phyloP scores from a whole-genome alignment of 2,329 filamentous ascomycete genomes.

The Torrubiellomyces zombiae region DNA sequence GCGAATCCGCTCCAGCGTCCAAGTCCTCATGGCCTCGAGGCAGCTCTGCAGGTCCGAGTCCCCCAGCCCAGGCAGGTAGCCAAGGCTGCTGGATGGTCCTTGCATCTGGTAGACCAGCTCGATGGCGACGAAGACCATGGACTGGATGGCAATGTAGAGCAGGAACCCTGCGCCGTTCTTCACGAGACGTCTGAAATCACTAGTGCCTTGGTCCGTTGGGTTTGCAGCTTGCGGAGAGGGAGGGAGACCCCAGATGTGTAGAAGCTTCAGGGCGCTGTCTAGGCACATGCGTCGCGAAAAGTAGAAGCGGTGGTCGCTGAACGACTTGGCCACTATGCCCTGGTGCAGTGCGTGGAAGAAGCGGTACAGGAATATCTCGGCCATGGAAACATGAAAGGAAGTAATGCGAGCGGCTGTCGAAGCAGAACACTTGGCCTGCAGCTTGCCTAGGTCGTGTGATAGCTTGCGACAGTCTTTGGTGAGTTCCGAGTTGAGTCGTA shows the following conservation, averaged over 20 bases:
- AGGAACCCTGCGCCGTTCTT: constrained; percentile 25
- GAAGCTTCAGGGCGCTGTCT: constrained; percentile 22
- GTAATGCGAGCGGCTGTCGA: constrained; percentile 8
- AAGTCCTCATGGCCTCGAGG: constrained; percentile 12
- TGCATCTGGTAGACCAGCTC: constrained; percentile 29
- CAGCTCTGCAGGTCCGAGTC: constrained; percentile 15
- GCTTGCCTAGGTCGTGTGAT: constrained; percentile 15
- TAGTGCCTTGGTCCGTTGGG: constrained; percentile 4
- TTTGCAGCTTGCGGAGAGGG: constrained; percentile 7
- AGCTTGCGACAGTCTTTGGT: constrained; percentile 19
- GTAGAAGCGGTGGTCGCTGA: constrained; percentile 29
- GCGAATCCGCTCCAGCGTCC: constrained; percentile 17
- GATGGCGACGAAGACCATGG: constrained; percentile 23
- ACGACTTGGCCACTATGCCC: constrained; percentile 25
- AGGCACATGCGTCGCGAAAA: constrained; percentile 35
- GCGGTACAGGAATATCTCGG: constrained; percentile 26
- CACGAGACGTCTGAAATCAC: constrained; percentile 16
- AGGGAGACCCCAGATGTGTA: constrained; percentile 15
- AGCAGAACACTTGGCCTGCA: constrained; percentile 14
- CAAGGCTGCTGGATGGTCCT: constrained; percentile 19
- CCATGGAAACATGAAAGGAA: constrained; percentile 24
- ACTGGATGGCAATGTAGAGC: constrained; percentile 22
- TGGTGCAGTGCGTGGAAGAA: constrained; percentile 38
- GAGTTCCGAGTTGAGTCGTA: constrained; percentile 28
- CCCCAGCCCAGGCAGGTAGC: constrained; percentile 13